These are phyloP conservation scores for Epichloe sylvatica DNA, from an alignment of 2,329 filamentous ascomycete genomes.

Conservation along the genomic window DNA sequence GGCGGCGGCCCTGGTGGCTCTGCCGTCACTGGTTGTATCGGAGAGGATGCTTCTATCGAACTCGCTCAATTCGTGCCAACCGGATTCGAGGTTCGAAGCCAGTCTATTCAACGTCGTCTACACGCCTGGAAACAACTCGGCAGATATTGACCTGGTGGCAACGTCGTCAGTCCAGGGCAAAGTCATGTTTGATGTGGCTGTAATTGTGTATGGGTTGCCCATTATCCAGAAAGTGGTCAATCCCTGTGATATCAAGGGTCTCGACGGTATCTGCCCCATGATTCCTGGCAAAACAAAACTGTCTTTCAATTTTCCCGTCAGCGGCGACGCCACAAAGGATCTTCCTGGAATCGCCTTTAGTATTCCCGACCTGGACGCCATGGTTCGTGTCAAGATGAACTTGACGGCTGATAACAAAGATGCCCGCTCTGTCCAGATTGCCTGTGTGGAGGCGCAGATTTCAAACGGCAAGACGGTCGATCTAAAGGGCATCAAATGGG, in stretches of 20 bases:
- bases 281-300: conserved; percentile 66
- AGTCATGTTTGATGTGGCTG: conserved; percentile 46
- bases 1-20: conserved; percentile 1
- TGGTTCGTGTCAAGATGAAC: conserved; percentile 68
- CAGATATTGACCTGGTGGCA: conserved; percentile 58
- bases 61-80: conserved; percentile 66
- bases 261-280: conserved; percentile 79
- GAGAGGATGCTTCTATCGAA: conserved; percentile 27
- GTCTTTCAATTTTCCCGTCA: conserved; percentile 50
- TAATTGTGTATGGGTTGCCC: conserved; percentile 39
- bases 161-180: conserved; percentile 58
- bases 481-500: conserved; percentile 75
- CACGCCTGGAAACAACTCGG: conserved; percentile 53
- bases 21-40: conserved; percentile 3
- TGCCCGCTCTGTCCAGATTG: conserved; percentile 36
- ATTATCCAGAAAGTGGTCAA: conserved; percentile 51
- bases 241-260: conserved; percentile 50
- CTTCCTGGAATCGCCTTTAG: conserved; percentile 76
- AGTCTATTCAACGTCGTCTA: conserved; percentile 70
- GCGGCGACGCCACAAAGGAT: conserved; percentile 37
- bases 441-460: conserved; percentile 73
- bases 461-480: conserved; percentile 89
- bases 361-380: conserved; percentile 80
- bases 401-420: conserved; percentile 36
- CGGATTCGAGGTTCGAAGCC: conserved; percentile 66